Conservation (phyloP, 2,329 filamentous ascomycete genomes). For the Bipolaris zeicola region DNA sequence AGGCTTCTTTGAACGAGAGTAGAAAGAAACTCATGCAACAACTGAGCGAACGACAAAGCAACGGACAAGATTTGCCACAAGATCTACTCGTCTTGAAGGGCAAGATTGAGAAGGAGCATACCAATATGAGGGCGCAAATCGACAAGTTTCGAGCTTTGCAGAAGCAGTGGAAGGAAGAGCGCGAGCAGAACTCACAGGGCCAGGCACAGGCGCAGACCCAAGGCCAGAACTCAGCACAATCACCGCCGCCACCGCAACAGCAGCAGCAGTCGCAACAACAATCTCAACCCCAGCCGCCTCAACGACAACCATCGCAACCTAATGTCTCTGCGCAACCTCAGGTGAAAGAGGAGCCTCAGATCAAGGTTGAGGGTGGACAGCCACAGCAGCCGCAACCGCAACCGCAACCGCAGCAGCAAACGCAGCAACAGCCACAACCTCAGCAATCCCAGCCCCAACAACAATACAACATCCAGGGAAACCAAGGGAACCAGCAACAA, state of each 20-base stretch:
- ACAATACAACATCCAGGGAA: conserved; percentile 33
- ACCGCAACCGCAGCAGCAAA: conserved; percentile 20
- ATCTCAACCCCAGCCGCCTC: conserved; percentile 34
- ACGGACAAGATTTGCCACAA: conserved; percentile 42
- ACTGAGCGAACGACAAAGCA: conserved; percentile 40
- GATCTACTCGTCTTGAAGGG: conserved; percentile 36
- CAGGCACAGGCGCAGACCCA: conserved; percentile 31
- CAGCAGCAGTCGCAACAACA: conserved; percentile 30
- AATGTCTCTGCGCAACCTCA: conserved; percentile 30
- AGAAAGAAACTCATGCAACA: conserved; percentile 34
- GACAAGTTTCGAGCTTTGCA: conserved; percentile 46
- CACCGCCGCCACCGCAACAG: conserved; percentile 26
- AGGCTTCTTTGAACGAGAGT: conserved; percentile 35
- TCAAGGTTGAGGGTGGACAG: conserved; percentile 45
- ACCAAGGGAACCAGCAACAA: conserved; percentile 29
- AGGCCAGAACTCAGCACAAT: conserved; percentile 30
- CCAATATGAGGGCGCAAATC: conserved; percentile 37
- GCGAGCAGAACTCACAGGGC: conserved; percentile 42
- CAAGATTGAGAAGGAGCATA: conserved; percentile 39
- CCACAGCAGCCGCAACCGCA: conserved; percentile 32
- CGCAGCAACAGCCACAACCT: conserved; percentile 25
- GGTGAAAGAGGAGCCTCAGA: conserved; percentile 43
- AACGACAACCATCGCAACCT: conserved; percentile 39
- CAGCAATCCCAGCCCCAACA: conserved; percentile 10
- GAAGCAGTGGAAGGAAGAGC: conserved; percentile 40